These are phyloP conservation scores for Linaria vulgaris DNA, from an alignment of 257 asterid genomes.

Conservation along the genomic window DNA sequence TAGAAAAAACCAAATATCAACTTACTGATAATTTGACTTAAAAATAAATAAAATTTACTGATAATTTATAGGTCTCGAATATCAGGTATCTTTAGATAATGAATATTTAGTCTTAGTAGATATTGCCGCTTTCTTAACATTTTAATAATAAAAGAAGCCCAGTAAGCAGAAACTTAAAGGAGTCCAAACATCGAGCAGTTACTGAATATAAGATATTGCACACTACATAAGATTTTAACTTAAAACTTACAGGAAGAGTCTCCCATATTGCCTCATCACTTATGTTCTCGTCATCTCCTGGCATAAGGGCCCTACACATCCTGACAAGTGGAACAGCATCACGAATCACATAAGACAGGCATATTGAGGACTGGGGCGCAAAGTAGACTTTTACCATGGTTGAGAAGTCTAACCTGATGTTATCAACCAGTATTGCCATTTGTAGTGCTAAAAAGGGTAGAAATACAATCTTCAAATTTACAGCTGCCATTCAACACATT, in stretches of 20 bases:
- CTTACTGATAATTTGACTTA: no score
- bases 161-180: background rate
- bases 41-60: no score
- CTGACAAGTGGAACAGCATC: slow-evolving; percentile 40
- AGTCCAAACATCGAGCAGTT: slow-evolving; percentile 11
- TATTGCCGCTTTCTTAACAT: background rate
- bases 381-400: slow-evolving; percentile 14
- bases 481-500: slow-evolving; percentile 57
- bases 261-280: slow-evolving; percentile 96
- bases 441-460: slow-evolving; percentile 82
- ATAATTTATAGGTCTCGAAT: background rate
- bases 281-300: slow-evolving; percentile 88
- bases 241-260: slow-evolving; percentile 90
- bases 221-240: slow-evolving; percentile 13
- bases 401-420: slow-evolving; percentile 60
- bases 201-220: background rate
- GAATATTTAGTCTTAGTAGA: background rate
- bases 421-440: slow-evolving; percentile 81
- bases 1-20: no score
- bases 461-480: slow-evolving; percentile 89
- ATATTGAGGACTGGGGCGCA: slow-evolving; percentile 1
- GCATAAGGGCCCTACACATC: slow-evolving; percentile 95
- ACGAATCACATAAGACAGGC: slow-evolving; percentile 21
- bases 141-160: background rate
- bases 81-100: background rate